Evolutionary conservation across 1,284 basidiomycete genomes (phyloP).

Genomic region (Trametes sp.): DNA sequence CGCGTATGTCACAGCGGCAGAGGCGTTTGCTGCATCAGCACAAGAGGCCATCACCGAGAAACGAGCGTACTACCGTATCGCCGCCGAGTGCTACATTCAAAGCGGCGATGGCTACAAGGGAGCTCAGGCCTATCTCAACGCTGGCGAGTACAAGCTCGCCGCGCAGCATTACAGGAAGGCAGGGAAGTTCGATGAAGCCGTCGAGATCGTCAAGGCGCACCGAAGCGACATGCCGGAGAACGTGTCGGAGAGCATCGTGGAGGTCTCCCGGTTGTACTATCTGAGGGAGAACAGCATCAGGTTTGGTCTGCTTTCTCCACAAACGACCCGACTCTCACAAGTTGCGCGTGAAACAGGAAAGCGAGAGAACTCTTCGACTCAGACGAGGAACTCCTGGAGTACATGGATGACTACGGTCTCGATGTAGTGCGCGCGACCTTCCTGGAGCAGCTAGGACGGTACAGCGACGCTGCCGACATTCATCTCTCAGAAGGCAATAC

Average conservation of each 20-base stretch:
- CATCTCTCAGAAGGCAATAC: constrained; percentile 58
- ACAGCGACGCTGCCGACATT: constrained; percentile 61
- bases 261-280: constrained; percentile 59
- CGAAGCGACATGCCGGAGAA: constrained; percentile 43
- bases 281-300: constrained; percentile 51
- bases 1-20: constrained; percentile 57
- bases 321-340: no score
- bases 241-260: constrained; percentile 51
- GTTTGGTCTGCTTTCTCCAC: constrained; percentile 45
- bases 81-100: constrained; percentile 60
- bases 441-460: constrained; percentile 54
- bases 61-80: constrained; percentile 52
- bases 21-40: constrained; percentile 48
- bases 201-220: constrained; percentile 52
- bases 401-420: constrained; percentile 63
- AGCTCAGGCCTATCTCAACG: constrained; percentile 34
- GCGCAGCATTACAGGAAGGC: constrained; percentile 51
- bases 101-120: constrained; percentile 49
- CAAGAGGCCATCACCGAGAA: constrained; percentile 40
- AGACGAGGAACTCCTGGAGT: constrained; percentile 62
- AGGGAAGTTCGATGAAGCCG: constrained; percentile 61
- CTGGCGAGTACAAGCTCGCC: constrained; percentile 1
- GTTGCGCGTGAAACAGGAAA: constrained; percentile 45
- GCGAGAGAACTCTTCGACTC: constrained; percentile 56
- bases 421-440: constrained; percentile 57